Base-by-base conservation (phyloP, 805 yeast species). In the Alloascoidea hylecoeti region DNA sequence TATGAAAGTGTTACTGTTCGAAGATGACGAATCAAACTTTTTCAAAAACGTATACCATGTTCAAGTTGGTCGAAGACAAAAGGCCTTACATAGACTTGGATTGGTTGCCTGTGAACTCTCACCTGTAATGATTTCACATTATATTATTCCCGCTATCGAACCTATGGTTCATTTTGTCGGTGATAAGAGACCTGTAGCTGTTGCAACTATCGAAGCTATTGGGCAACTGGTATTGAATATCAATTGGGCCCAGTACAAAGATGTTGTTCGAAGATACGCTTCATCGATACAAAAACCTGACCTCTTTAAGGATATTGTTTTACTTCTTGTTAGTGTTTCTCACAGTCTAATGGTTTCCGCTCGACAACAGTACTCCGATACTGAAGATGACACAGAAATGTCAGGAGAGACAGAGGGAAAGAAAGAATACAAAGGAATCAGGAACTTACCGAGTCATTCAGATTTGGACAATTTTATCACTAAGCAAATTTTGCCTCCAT, bases 101-200 rank as follows among this genome's bases (percentile, higher is more conserved):
- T 74, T 64, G 3, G 48, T 66, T 34, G 68, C 73, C 4, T 41
- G 47, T 2, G 41, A 42, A 4, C 55, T 88, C 4, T 55, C 70
- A 0, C 71, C 71, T 17, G 58, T 61, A 28, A 77, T 75, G 46
- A 72, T 89, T 39, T 68, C 94, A 0, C 92, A 83, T 49, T 86
- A 79, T 52, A 49, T 92, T 34, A 58, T 92, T 40, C 97, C 98
- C 3, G 70, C 88, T 44, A 66, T 88, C 42, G 97, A 92, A 59
- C 76, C 73, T 43, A 85, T 77, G 56, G 85, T 81, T 2, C 92
- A 79, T 44, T 45, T 44, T 2, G 45, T 52, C 2, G 54, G 50
- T 23, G 64, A 57, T 14, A 47, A 53, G 12, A 52, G 52, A 33
- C 41, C 30, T 9, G n/a, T 62, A 23, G 58, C 63, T 1, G 61